Evolutionary conservation across 306 rosid species (phyloP), one percentile per base, ranked within the genome.

Genomic region (Abrus precatorius): DNA sequence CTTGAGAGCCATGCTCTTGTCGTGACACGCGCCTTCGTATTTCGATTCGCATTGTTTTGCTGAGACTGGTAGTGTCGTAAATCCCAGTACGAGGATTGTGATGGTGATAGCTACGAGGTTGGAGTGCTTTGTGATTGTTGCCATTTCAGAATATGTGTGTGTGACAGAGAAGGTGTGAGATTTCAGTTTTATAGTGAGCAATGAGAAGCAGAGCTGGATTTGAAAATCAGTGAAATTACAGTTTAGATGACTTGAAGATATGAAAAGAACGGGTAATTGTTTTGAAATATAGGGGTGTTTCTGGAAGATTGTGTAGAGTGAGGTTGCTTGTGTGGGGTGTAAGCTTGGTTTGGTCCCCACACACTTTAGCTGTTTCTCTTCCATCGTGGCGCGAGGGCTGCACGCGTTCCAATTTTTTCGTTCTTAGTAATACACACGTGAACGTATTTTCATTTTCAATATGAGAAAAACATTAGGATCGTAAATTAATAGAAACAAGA

Each of bases 1-100:
- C 41, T 74, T 88, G 36, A 91, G 9, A 0, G 94, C 84, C 59
- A 53, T 29, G 27, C 3, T 5, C 9, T 63, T 84, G 78, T 89
- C 28, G 27, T 84, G 89, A 68, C 97, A 93, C 0, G 62, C 53
- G 20, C 69, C 85, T 0, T 40, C 59, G 4, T 70, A 41, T 1
- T 70, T 79, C 0, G 80, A 64, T 4, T 32, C 4, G 29, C 89
- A 86, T 65, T 83, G 56, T 20, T 66, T 59, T 0, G 77, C 76
- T 0, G 41, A 36, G 0, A 27, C 73, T 9, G 48, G 61, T 3
- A 9, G 34, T 3, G 6, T 9, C 0, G 33, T 9, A 2, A 61
- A 47, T 5, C 14, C 10, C 1, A 56, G 52, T 10, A 70, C 29
- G 41, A 50, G 50, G 7, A 54, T 14, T 32, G 60, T 1, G 29